Evolutionary conservation across 1,139 yeast species (phyloP).

Genomic region (Saccharomyces hybrid): DNA sequence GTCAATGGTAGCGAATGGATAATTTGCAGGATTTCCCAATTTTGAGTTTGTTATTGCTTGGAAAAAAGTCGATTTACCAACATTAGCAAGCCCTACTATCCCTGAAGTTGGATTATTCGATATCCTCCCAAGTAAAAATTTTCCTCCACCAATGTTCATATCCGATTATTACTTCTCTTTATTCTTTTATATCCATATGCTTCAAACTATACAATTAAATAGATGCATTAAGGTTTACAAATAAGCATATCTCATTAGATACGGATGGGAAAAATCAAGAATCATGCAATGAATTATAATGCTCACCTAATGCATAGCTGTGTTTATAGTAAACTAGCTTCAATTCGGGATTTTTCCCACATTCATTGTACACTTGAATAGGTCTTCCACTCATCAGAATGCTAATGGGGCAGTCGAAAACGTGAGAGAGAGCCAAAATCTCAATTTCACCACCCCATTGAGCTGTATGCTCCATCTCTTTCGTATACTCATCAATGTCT

Average conservation of each 20-base stretch:
- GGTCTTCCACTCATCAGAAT: slow-evolving; percentile 73
- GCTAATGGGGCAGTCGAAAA: slow-evolving; percentile 62
- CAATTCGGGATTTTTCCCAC: slow-evolving; percentile 44
- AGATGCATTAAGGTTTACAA: slow-evolving; percentile 3
- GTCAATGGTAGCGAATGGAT: slow-evolving; percentile 73
- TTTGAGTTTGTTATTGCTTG: slow-evolving; percentile 65
- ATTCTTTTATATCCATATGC: background rate
- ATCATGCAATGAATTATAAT: slow-evolving; percentile 78
- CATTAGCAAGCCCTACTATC: slow-evolving; percentile 71
- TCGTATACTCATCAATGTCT: slow-evolving; percentile 63
- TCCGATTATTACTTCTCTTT: background rate
- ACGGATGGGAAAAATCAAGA: slow-evolving; percentile 5
- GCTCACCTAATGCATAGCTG: slow-evolving; percentile 87
- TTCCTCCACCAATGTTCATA: slow-evolving; percentile 6
- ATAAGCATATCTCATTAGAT: background rate
- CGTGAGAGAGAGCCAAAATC: slow-evolving; percentile 66
- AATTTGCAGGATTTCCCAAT: slow-evolving; percentile 70
- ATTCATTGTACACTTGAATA: slow-evolving; percentile 51
- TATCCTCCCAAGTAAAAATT: slow-evolving; percentile 23
- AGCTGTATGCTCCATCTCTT: slow-evolving; percentile 61
- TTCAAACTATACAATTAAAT: background rate
- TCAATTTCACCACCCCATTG: slow-evolving; percentile 98
- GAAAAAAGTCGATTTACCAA: slow-evolving; percentile 64
- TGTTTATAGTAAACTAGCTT: slow-evolving; percentile 78
- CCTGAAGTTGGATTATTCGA: slow-evolving; percentile 34